Base-by-base conservation (phyloP, 1,284 basidiomycete genomes). In the Malassezia arunalokei region DNA sequence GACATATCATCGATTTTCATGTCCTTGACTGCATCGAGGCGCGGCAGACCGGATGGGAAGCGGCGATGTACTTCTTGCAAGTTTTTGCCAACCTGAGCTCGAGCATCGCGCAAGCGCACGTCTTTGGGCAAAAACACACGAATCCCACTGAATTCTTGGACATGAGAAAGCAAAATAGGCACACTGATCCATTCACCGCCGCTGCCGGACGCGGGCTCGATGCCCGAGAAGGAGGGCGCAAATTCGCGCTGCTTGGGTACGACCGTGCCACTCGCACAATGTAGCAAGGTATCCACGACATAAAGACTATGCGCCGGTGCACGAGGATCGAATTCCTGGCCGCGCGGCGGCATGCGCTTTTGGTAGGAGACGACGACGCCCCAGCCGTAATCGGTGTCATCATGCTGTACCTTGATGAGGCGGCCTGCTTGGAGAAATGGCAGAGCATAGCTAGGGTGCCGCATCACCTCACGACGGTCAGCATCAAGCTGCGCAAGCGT, bases 1-100 rank as follows among this genome's bases (percentile, higher is more conserved):
- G 85, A 86, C 37, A 88, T 86, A 68, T 98, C 94, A 58, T 85
- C 86, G 73, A 99, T 95, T 28, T 84, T 85, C 90, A 98, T 92
- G 74, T 96, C 90, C 65, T 87, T 80, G 48, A 96, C 78, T 0
- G 94, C 94, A 72, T 98, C 94, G 6, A 99, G 78, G 6, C 92
- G 76, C 0, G 86, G 78, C 42, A 96, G 82, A 1, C 88, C 89
- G n/a, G 66, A 60, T 42, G 88, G 86, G 76, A 92, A 92, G 38
- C 92, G 81, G 55, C 84, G 80, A 57, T 89, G 83, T 14, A 96
- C 87, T 75, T 98, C 92, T 43, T 82, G 74, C 14, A 98, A 81
- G 56, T 86, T 86, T 77, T 89, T 89, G 82, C 86, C 91, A 1
- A 83, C 81, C 6, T 85, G 86, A 59, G 89, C 84, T 47, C 90